Evolutionary conservation across 768 basidiomycete species (phyloP).

Genomic region (Lactarius trivialis): DNA sequence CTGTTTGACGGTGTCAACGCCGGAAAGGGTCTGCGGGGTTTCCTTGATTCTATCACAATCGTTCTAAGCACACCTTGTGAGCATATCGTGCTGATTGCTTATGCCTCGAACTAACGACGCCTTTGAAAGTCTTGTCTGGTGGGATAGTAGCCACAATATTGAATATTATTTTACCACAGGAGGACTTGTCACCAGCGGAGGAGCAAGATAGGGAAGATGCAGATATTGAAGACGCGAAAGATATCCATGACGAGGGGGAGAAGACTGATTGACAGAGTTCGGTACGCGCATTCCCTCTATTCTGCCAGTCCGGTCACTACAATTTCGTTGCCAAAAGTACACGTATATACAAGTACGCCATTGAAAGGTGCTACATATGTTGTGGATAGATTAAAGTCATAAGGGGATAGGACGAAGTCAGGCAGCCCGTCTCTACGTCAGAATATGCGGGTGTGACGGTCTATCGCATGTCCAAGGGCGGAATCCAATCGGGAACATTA

Average conservation of each 20-base stretch:
- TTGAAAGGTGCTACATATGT: slow-evolving; percentile 3
- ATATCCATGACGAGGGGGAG: neutral
- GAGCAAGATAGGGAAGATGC: neutral
- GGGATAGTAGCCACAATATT: slow-evolving; percentile 41
- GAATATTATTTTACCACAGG: slow-evolving; percentile 40
- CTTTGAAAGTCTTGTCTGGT: slow-evolving; percentile 35
- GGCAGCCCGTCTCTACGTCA: neutral
- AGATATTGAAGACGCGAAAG: neutral
- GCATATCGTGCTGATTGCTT: slow-evolving; percentile 27
- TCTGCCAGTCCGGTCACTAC: neutral
- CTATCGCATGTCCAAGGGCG: slow-evolving; percentile 52
- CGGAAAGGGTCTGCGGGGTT: slow-evolving; percentile 51
- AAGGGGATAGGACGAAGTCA: neutral
- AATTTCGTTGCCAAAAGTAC: neutral
- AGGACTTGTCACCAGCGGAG: slow-evolving; percentile 16
- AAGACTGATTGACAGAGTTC: neutral
- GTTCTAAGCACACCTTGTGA: slow-evolving; percentile 75
- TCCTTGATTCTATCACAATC: slow-evolving; percentile 76
- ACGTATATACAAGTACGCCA: slow-evolving; percentile 1
- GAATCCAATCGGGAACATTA: slow-evolving; percentile 64
- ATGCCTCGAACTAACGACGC: neutral
- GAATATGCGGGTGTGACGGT: slow-evolving; percentile 2
- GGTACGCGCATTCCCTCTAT: neutral
- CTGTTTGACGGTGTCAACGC: slow-evolving; percentile 61
- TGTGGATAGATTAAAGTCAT: neutral